Evolutionary conservation across 306 rosid species (phyloP), one percentile per base, ranked within the genome.

Genomic region (Castanea mollissima): DNA sequence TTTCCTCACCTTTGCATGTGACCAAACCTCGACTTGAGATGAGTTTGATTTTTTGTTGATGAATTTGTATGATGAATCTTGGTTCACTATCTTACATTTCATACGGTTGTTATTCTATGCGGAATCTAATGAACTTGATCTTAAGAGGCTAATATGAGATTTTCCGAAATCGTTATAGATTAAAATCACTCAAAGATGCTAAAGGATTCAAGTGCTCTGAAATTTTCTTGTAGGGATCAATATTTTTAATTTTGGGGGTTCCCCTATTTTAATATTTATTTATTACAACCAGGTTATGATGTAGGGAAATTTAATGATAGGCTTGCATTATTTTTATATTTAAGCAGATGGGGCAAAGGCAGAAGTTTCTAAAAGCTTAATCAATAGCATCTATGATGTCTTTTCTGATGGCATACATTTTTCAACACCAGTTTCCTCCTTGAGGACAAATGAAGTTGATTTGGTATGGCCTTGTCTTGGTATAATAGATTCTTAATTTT

Each of bases 401-500:
- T 85, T 88, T 70, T 79, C 97, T 6, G 78, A 85, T 69, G 91
- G 88, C 82, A 69, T 92, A 23, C 96, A 82, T 65, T 95, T 95
- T 54, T 89, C 96, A 23, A 9, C 88, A 4, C 99, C 98, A 44
- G 12, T 87, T 69, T 83, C 97, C 68, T 88, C 97, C 62, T 86
- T 78, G 62, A 85, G 91, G 83, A 86, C 94, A 65, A 85, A 63
- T 25, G 99, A 95, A 86, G 83, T 87, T 70, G 86, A 91, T 76
- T 84, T 95, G 92, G 99, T 95, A 81, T 1, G 68, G 67, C 14
- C 52, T 14, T 55, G 35, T 67, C 58, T 76, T 27, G 44, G 16
- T 32, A 31, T n/a, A 59, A 46, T 73, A 1, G 12, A 6, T 35
- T 35, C 35, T 18, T 27, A 1, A 14, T 56, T 49, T 20, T 63